phyloP scores from a whole-genome alignment of 345 rosid genomes.

The Viola odorata region DNA sequence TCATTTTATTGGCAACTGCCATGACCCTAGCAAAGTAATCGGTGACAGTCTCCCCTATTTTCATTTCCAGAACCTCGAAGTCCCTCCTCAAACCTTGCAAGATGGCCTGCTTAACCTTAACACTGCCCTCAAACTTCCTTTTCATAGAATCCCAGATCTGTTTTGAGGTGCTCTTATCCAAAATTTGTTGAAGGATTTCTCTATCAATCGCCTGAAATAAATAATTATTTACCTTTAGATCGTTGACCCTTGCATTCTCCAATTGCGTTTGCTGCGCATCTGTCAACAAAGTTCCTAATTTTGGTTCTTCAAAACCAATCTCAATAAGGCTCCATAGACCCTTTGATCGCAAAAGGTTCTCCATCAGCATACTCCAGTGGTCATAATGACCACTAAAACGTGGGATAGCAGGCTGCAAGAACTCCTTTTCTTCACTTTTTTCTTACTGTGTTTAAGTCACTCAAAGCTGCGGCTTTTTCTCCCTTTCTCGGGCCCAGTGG shows the following conservation, averaged over 20 bases:
- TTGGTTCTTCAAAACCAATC: neutral
- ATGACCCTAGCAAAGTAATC: too few relatives aligned
- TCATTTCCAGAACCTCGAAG: neutral
- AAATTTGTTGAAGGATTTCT: neutral
- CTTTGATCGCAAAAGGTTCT: neutral
- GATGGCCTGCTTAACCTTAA: neutral
- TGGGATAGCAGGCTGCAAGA: neutral
- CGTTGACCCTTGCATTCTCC: neutral
- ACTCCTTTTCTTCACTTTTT: neutral
- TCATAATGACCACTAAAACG: neutral
- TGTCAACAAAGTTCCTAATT: neutral
- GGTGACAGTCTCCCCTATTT: neutral
- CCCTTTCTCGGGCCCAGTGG: neutral
- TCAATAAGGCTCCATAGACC: neutral
- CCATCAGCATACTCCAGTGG: neutral
- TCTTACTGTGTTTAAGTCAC: neutral
- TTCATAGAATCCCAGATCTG: neutral
- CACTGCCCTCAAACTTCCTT: neutral
- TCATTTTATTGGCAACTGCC: too few relatives aligned
- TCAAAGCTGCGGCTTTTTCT: neutral
- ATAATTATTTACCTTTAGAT: neutral
- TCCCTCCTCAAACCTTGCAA: neutral
- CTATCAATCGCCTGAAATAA: neutral
- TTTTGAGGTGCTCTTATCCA: neutral
- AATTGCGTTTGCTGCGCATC: neutral